Percentiles rank a stretch among this genome's conserved stretches.
phyloP scores from a whole-genome alignment of 495 filamentous ascomycete species.

The Neurospora sp. region DNA sequence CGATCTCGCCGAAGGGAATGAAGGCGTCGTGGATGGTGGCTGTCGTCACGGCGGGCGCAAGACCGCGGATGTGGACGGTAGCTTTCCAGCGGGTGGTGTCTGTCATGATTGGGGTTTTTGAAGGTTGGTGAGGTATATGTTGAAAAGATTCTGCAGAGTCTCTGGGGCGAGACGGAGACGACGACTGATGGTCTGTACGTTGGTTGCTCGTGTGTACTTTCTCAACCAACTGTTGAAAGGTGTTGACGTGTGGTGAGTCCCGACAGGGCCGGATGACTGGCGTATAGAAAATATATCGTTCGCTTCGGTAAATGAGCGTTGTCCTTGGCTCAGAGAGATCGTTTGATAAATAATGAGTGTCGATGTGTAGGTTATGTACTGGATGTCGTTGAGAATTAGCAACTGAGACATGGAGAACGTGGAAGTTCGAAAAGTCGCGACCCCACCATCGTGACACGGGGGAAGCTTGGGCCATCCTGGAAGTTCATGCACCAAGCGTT shows the following conservation, averaged over 20 bases:
- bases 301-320: background rate
- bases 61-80: slow-evolving; percentile 84
- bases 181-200: too few species aligned
- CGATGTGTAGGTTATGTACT: background rate
- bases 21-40: slow-evolving; percentile 79
- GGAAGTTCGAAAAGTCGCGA: background rate
- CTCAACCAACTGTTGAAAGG: background rate
- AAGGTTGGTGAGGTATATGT: background rate
- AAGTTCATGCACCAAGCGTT: background rate
- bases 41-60: slow-evolving; percentile 66
- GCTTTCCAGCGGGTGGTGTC: slow-evolving; percentile 76
- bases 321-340: background rate
- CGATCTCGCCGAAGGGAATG: slow-evolving; percentile 90
- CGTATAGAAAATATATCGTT: background rate
- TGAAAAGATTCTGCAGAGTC: background rate
- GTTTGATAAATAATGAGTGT: background rate
- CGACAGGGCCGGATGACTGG: background rate
- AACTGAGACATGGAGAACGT: background rate
- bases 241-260: background rate
- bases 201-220: background rate
- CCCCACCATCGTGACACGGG: background rate
- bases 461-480: background rate
- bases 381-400: background rate
- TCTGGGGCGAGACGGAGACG: background rate
- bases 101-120: slow-evolving; percentile 47